Percentiles rank a stretch among this genome's conserved stretches.
Evolutionary conservation across 495 filamentous ascomycete genomes (phyloP).

Genomic region (Podospora comata): DNA sequence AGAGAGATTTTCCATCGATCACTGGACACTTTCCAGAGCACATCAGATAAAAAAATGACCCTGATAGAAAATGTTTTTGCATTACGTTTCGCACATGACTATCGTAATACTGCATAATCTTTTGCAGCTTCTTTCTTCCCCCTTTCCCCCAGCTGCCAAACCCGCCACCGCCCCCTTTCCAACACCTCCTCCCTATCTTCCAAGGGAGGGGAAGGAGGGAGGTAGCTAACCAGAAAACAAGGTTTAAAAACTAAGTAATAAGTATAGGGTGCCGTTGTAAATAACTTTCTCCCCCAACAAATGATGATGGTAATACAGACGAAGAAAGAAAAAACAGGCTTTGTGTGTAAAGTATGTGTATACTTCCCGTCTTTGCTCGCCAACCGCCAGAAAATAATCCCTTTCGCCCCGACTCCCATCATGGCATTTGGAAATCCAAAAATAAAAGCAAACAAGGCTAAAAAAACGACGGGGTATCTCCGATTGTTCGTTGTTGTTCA

Average conservation of each 20-base stretch:
- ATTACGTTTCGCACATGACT: background rate
- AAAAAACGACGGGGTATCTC: slow-evolving; percentile 1
- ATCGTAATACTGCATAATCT: background rate
- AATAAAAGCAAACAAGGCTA: background rate
- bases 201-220: background rate
- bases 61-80: background rate
- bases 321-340: slow-evolving; percentile 12
- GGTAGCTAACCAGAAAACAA: background rate
- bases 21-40: background rate
- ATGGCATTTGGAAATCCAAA: background rate
- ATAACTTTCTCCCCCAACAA: background rate
- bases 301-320: slow-evolving; percentile 9
- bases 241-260: slow-evolving; percentile 6
- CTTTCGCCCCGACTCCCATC: background rate
- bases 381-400: background rate
- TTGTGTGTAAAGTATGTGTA: background rate
- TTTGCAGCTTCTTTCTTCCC: background rate
- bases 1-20: too few relatives aligned
- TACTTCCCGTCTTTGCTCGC: background rate
- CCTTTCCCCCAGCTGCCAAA: background rate
- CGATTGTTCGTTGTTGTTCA: background rate
- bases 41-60: background rate
- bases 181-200: background rate
- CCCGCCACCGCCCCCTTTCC: background rate
- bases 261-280: slow-evolving; percentile 7